Conservation (phyloP, 2,329 filamentous ascomycete genomes). For the Podosphaera xanthii region DNA sequence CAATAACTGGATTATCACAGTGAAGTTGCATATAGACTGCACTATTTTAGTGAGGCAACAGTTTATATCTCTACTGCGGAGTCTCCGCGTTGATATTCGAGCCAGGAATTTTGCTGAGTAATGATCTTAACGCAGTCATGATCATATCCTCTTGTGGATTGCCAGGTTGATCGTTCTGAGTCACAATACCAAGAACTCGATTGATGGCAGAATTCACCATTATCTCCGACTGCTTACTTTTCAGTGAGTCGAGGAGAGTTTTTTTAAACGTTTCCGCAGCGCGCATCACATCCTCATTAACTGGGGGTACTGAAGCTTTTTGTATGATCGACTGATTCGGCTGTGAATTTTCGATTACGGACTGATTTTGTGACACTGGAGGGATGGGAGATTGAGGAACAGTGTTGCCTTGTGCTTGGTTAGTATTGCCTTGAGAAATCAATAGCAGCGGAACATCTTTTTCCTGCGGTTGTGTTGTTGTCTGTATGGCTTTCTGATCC, state of each 20-base stretch:
- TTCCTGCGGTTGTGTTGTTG: background rate
- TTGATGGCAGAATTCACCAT: slow-evolving; percentile 15
- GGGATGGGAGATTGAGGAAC: background rate
- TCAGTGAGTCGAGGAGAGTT: background rate
- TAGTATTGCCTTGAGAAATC: slow-evolving; percentile 1
- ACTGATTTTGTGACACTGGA: slow-evolving; percentile 1
- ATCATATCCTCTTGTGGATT: slow-evolving; percentile 2
- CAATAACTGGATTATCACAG: too few species aligned
- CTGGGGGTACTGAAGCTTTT: background rate
- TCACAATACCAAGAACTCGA: slow-evolving; percentile 10
- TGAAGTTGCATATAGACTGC: too few species aligned
- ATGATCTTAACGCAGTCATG: slow-evolving; percentile 10
- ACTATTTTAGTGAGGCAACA: too few species aligned
- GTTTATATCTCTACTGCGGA: too few species aligned
- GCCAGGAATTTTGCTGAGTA: slow-evolving; percentile 10
- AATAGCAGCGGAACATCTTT: slow-evolving; percentile 1
- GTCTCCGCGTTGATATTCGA: slow-evolving; percentile 4
- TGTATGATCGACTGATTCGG: background rate
- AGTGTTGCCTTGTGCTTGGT: slow-evolving; percentile 3
- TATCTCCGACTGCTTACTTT: slow-evolving; percentile 6
- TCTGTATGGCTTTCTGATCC: background rate
- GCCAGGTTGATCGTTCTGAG: background rate
- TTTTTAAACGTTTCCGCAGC: slow-evolving; percentile 13
- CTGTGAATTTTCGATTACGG: background rate
- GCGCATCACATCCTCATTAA: slow-evolving; percentile 4